phyloP scores from a whole-genome alignment of 2,329 filamentous ascomycete species.

The Cadophora malorum region DNA sequence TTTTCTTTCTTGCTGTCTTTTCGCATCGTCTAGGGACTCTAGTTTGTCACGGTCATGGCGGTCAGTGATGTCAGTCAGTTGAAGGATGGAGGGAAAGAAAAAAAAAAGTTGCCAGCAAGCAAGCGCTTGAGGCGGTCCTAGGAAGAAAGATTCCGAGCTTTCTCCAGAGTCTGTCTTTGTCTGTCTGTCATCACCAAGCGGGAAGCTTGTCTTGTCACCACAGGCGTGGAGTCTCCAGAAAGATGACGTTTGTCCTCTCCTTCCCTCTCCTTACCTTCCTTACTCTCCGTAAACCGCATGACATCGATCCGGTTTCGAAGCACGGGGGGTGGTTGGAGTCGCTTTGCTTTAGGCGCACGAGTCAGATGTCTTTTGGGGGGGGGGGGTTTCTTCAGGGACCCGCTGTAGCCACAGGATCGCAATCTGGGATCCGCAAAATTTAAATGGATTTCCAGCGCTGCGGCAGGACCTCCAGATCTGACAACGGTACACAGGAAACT shows the following conservation, averaged over 20 bases:
- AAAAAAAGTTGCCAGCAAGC: not conserved
- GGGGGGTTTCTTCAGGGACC: not conserved
- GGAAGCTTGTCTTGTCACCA: conserved; percentile 10
- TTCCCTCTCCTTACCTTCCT: not conserved
- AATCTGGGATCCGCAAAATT: conserved; percentile 4
- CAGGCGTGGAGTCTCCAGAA: conserved; percentile 9
- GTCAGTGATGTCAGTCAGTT: conserved; percentile 3
- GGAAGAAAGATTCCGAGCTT: not conserved
- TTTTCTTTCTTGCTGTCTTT: not conserved
- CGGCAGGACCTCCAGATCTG: conserved; percentile 13
- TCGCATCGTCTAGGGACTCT: not conserved
- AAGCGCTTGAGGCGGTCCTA: conserved; percentile 9
- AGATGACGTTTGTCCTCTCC: conserved; percentile 14
- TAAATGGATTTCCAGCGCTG: not conserved
- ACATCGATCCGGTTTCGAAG: conserved; percentile 5
- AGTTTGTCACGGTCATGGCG: conserved; percentile 10
- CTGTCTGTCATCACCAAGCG: not conserved
- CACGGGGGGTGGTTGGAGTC: not conserved
- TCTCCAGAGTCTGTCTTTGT: conserved; percentile 8
- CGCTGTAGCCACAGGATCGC: not conserved
- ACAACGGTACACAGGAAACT: conserved; percentile 11
- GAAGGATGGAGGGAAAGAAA: not conserved
- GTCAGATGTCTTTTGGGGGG: not conserved
- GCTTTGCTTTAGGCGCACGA: conserved; percentile 4
- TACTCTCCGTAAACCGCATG: not conserved